Evolutionary conservation across 2,329 filamentous ascomycete species (phyloP).

Genomic region (Tolypocladium paradoxum): DNA sequence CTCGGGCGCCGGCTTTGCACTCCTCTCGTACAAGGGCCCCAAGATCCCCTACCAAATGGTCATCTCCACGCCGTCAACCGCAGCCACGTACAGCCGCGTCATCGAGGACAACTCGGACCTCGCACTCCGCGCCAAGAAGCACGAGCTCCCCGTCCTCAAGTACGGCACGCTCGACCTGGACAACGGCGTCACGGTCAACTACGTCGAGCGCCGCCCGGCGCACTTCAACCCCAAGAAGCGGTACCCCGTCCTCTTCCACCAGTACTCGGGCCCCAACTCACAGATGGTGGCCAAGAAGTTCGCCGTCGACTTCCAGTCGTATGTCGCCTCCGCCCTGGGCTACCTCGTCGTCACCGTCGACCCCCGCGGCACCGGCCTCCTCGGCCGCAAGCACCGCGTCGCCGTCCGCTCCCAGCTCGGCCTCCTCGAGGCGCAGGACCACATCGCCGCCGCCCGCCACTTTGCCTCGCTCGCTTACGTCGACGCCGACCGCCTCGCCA

Average conservation of each 20-base stretch:
- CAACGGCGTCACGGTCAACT: slow-evolving; percentile 62
- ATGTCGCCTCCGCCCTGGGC: slow-evolving; percentile 72
- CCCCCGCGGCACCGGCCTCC: slow-evolving; percentile 83
- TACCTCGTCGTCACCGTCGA: slow-evolving; percentile 95
- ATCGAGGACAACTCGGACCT: slow-evolving; percentile 72
- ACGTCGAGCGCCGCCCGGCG: slow-evolving; percentile 76
- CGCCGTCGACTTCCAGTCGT: slow-evolving; percentile 79
- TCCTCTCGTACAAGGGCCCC: slow-evolving; percentile 79
- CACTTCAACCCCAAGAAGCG: slow-evolving; percentile 76
- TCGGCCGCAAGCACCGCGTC: slow-evolving; percentile 74
- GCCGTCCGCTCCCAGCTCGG: slow-evolving; percentile 77
- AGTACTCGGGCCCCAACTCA: slow-evolving; percentile 92
- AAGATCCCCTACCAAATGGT: slow-evolving; percentile 86
- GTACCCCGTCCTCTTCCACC: slow-evolving; percentile 89
- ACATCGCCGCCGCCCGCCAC: slow-evolving; percentile 79
- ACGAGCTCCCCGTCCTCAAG: slow-evolving; percentile 72
- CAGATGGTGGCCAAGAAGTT: slow-evolving; percentile 78
- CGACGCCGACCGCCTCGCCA: slow-evolving; percentile 70
- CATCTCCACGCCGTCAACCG: slow-evolving; percentile 66
- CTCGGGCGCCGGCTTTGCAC: slow-evolving; percentile 64
- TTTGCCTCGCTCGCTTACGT: slow-evolving; percentile 78
- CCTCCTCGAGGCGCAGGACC: slow-evolving; percentile 74
- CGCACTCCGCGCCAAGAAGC: slow-evolving; percentile 55
- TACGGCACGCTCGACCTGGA: slow-evolving; percentile 74
- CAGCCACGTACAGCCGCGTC: slow-evolving; percentile 51